Conservation (phyloP, 805 yeast genomes). For the Candida ulmi region DNA sequence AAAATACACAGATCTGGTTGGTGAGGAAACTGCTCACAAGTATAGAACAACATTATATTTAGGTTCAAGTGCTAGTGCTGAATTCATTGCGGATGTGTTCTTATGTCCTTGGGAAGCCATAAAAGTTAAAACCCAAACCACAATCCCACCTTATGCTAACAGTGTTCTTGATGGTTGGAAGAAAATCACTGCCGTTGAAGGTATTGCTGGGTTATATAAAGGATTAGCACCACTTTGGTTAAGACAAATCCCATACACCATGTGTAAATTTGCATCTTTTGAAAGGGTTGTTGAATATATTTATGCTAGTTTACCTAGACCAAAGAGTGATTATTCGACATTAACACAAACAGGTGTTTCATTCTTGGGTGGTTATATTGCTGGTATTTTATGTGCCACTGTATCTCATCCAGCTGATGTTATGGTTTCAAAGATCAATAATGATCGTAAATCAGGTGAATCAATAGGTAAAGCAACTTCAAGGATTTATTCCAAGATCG, state of each 20-base stretch:
- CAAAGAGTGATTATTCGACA: slow-evolving; percentile 64
- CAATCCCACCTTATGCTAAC: slow-evolving; percentile 77
- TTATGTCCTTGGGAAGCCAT: slow-evolving; percentile 95
- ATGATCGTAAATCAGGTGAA: slow-evolving; percentile 62
- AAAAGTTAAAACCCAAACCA: slow-evolving; percentile 90
- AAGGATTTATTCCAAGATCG: slow-evolving; percentile 78
- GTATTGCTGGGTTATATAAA: slow-evolving; percentile 72
- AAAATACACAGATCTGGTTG: slow-evolving; percentile 61
- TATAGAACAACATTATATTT: slow-evolving; percentile 72
- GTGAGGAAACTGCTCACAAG: slow-evolving; percentile 53
- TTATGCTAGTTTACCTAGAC: slow-evolving; percentile 66
- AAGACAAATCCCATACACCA: slow-evolving; percentile 97
- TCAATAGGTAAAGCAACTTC: slow-evolving; percentile 57
- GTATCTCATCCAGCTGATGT: slow-evolving; percentile 99
- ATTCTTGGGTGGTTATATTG: slow-evolving; percentile 92
- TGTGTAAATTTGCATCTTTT: slow-evolving; percentile 94
- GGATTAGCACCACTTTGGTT: slow-evolving; percentile 93
- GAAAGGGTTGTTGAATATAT: slow-evolving; percentile 84
- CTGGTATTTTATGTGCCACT: slow-evolving; percentile 94
- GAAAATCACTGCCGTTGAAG: slow-evolving; percentile 62
- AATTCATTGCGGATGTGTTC: slow-evolving; percentile 83
- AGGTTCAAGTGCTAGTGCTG: slow-evolving; percentile 90
- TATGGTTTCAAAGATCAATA: slow-evolving; percentile 89
- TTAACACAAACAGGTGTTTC: slow-evolving; percentile 90
- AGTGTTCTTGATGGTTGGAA: slow-evolving; percentile 61